These are phyloP conservation scores for Psilocybe cubensis DNA, from an alignment of 768 basidiomycete species.

Conservation along the genomic window DNA sequence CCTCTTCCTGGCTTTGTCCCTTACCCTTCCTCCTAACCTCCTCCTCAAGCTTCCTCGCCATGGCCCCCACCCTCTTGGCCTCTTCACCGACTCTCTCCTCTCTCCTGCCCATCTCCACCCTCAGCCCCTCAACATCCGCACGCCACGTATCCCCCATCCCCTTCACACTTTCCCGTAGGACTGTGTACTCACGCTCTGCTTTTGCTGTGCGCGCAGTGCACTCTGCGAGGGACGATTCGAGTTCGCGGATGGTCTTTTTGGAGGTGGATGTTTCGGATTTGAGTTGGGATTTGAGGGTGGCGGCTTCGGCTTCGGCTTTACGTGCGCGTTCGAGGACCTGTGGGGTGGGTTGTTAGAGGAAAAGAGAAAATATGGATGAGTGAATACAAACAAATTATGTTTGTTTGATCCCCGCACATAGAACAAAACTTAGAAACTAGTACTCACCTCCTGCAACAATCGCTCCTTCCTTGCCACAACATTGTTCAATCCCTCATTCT, in stretches of 20 bases:
- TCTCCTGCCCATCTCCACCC: constrained; percentile 73
- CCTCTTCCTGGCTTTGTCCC: constrained; percentile 47
- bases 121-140: constrained; percentile 68
- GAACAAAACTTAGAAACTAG: neutral
- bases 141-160: constrained; percentile 76
- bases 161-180: constrained; percentile 77
- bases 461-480: constrained; percentile 89
- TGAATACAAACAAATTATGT: neutral
- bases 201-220: constrained; percentile 79
- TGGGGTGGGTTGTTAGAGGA: neutral
- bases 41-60: constrained; percentile 56
- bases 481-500: constrained; percentile 88
- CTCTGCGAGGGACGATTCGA: constrained; percentile 76
- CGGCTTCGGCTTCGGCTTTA: constrained; percentile 81
- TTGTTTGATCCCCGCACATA: neutral
- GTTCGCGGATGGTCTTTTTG: constrained; percentile 79
- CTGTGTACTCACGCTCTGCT: constrained; percentile 82
- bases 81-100: constrained; percentile 74
- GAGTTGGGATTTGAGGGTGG: constrained; percentile 68
- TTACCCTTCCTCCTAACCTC: constrained; percentile 75
- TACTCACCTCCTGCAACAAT: constrained; percentile 76
- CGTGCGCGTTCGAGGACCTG: constrained; percentile 84
- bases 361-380: constrained; percentile 4
- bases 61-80: constrained; percentile 71
- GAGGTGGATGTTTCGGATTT: constrained; percentile 73